Evolutionary conservation across 129 eudicot species (phyloP), one percentile per base, ranked within the genome.

Genomic region (Centaurea solstitialis): DNA sequence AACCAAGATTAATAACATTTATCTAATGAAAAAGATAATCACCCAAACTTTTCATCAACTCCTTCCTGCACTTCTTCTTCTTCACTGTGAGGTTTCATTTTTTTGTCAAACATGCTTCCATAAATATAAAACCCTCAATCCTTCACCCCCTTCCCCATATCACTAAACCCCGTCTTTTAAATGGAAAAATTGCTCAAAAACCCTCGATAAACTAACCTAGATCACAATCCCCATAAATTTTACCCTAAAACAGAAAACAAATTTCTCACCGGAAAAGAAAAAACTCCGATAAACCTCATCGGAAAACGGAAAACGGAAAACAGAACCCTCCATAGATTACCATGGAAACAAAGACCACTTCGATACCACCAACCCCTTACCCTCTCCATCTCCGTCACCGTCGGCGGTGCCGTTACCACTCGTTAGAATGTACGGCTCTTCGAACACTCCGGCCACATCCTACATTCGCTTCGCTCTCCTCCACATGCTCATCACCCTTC

Each of bases 381-480:
- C 72, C 6, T 7, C 37, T 4, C 9, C 81, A 9, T 53, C 37
- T 0, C 57, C 86, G 40, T n/a, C 41, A 5, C 50, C 84, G 61
- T n/a, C 62, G 1, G 70, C 82, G 53, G 1, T 68, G 39, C 3
- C 73, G 39, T 39, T 62, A 5, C 96, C 93, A 61, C 85, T 70
- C 26, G 85, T 90, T 26, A 79, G 80, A 15, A 85, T 94, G 7
- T 86, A 87, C 90, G 98, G 98, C 2, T 88, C 88, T 4, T 87
- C 90, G 26, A n/a, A 89, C 4, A 81, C 89, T 74, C 77, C 87
- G 21, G 77, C 84, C 64, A 94, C 98, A 20, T 87, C 83, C 43
- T 91, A 92, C 90, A 86, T 95, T 72, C 91, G 90, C 0, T 86
- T 87, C 72, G 97, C 97, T 0, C 91, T 95, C 68, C 81, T 76